Evolutionary conservation across 2,329 filamentous ascomycete genomes (phyloP).

Genomic region (Zelopaecilomyces penicillatus): DNA sequence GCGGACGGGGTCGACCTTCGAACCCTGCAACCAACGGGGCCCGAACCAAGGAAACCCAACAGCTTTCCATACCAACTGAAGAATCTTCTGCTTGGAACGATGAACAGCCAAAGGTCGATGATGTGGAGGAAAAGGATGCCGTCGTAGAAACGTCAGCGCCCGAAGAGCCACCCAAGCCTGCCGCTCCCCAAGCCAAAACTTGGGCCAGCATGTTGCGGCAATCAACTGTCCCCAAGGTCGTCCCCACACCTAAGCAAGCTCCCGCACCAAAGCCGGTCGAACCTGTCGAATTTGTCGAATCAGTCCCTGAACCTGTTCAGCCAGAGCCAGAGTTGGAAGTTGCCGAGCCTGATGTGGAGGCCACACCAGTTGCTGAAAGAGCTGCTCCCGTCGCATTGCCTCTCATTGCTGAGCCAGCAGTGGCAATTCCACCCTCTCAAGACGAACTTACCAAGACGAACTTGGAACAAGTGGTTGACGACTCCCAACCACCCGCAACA

Average conservation of each 20-base stretch:
- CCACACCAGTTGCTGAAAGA: conserved; percentile 25
- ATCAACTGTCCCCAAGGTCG: conserved; percentile 48
- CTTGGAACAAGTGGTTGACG: conserved; percentile 81
- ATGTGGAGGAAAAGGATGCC: conserved; percentile 25
- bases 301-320: conserved; percentile 23
- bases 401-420: conserved; percentile 38
- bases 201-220: conserved; percentile 71
- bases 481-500: conserved; percentile 66
- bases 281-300: conserved; percentile 25
- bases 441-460: conserved; percentile 86
- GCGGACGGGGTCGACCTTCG: conserved; percentile 55
- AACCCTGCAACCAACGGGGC: conserved; percentile 52
- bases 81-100: conserved; percentile 51
- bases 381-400: conserved; percentile 15
- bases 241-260: conserved; percentile 45
- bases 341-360: conserved; percentile 25
- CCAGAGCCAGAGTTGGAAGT: conserved; percentile 28
- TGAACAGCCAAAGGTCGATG: conserved; percentile 27
- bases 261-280: conserved; percentile 34
- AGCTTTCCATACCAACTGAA: conserved; percentile 58
- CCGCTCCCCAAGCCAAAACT: conserved; percentile 43
- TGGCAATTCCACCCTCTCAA: conserved; percentile 59
- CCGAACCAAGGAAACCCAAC: conserved; percentile 46
- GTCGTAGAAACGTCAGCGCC: conserved; percentile 24
- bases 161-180: conserved; percentile 30